Base-by-base conservation (phyloP, 345 rosid genomes). In the Barbarea vulgaris region DNA sequence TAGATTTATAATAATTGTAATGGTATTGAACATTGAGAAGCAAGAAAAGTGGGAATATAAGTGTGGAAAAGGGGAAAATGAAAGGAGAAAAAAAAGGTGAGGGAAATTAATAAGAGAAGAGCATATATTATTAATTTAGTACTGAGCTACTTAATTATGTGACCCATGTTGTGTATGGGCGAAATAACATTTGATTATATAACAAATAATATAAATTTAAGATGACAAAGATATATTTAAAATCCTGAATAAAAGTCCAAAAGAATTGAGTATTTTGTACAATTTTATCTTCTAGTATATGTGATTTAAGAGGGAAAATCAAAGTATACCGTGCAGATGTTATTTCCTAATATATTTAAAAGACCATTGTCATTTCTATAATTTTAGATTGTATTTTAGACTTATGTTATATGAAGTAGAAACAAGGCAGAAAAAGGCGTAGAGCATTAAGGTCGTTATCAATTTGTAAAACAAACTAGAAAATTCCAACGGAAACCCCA, bases 381-480 rank as follows among this genome's bases (percentile, higher is more conserved):
- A n/a, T n/a, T n/a, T n/a, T n/a, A n/a, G n/a, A 8, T 41, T 19
- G 15, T 64, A 21, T 31, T 58, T 17, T 48, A 58, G 62, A 28
- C 62, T 47, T 6, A 25, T 54, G 75, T 61, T 53, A 53, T 61
- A 17, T 30, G 44, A 69, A 62, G 64, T 61, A 69, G 48, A 52
- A 58, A 75, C 59, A 48, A 58, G 74, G 54, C 58, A 42, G 9
- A 36, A 62, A 69, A 61, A 69, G 69, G 58, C 19, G 15, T 53
- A 36, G 75, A 62, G 70, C 79, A 76, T 14, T 76, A 69, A 61
- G 75, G 75, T 76, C 80, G 11, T 33, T 31, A 55, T 76, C 80
- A 53, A 30, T 24, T 60, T 57, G 11, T 10, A 77, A 47, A 70
- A 77, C 41, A 48, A 11, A 71, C 53, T 48, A 64, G 61, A 77